These are phyloP conservation scores for Aegilops bicornis DNA, from an alignment of 176 grass and related monocot genomes.

Conservation along the genomic window DNA sequence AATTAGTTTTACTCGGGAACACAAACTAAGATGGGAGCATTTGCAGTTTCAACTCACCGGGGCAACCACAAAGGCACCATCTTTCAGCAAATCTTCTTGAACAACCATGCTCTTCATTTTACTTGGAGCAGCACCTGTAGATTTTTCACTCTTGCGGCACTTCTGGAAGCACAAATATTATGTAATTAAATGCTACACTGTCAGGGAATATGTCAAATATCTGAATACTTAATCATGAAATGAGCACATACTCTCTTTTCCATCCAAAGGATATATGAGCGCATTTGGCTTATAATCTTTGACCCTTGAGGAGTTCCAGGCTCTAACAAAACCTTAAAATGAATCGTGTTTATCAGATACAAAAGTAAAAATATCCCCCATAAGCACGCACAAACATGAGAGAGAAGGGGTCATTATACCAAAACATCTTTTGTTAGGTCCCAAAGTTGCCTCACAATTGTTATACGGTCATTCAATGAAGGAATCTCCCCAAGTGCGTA, in stretches of 20 bases:
- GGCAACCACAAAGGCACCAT: conserved; percentile 87
- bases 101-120: conserved; percentile 55
- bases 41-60: conserved; percentile 66
- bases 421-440: conserved; percentile 91
- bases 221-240: neutral
- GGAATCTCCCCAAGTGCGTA: conserved; percentile 98
- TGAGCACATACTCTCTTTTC: conserved; percentile 79
- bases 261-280: conserved; percentile 98
- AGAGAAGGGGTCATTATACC: conserved; percentile 46
- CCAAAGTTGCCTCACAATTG: conserved; percentile 92
- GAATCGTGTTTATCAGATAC: conserved; percentile 34
- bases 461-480: conserved; percentile 84
- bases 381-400: neutral
- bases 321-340: conserved; percentile 82
- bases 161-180: conserved; percentile 35
- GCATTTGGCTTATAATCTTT: conserved; percentile 95
- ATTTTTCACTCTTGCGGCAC: conserved; percentile 58
- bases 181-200: conserved; percentile 22
- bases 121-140: conserved; percentile 31
- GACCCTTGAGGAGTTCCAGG: conserved; percentile 98
- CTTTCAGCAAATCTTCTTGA: conserved; percentile 44
- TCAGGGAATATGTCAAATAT: conserved; percentile 8
- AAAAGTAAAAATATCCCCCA: neutral
- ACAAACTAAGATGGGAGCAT: neutral
- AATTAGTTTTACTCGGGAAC: conserved; percentile 1